These are phyloP conservation scores for Saccharomycopsis hybrid DNA, from an alignment of 1,139 yeast species.

Conservation along the genomic window DNA sequence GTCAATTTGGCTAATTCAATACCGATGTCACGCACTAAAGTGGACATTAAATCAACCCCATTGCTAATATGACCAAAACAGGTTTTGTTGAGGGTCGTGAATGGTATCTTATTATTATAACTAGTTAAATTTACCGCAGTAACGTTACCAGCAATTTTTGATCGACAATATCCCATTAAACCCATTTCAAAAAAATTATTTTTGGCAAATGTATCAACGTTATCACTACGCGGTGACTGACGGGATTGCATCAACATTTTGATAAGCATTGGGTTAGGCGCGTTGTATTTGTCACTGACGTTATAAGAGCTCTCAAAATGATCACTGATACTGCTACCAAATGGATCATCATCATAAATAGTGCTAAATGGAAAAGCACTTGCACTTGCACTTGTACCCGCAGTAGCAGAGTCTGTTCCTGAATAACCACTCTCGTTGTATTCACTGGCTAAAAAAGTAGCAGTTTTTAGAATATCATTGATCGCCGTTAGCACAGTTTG, in stretches of 20 bases:
- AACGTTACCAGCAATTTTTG: neutral
- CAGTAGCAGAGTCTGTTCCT: neutral
- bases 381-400: neutral
- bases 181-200: constrained; percentile 39
- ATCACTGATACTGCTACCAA: no score
- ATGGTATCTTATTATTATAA: neutral
- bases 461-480: constrained; percentile 44
- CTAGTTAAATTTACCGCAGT: neutral
- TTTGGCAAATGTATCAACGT: constrained; percentile 41
- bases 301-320: no score
- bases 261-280: no score
- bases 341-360: neutral
- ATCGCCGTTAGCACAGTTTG: constrained; percentile 35
- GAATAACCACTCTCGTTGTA: constrained; percentile 2
- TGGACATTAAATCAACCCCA: constrained; percentile 43
- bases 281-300: no score
- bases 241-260: no score
- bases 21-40: constrained; percentile 45
- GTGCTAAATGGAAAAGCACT: neutral
- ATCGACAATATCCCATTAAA: constrained; percentile 45
- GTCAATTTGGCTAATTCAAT: constrained; percentile 2
- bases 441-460: constrained; percentile 50
- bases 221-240: constrained; percentile 2
- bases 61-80: constrained; percentile 32
- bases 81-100: neutral